Conservation (phyloP, 2,329 filamentous ascomycete species). For the Ceratocystis colombiana region DNA sequence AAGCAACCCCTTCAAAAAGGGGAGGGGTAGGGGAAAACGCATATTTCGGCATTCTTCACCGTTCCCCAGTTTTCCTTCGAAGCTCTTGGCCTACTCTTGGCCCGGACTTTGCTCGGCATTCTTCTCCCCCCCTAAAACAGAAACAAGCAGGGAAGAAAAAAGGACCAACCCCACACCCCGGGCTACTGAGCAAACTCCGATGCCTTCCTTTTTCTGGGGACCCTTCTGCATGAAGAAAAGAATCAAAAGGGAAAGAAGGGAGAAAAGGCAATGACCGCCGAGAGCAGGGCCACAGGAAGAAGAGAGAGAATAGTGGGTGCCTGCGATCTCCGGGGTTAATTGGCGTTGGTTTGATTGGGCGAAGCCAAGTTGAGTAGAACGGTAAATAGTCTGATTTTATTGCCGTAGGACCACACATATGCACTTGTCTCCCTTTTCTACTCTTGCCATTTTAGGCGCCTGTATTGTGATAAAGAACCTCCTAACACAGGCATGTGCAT, state of each 20-base stretch:
- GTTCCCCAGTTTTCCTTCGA: neutral
- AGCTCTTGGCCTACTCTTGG: neutral
- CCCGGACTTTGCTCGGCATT: slow-evolving; percentile 12
- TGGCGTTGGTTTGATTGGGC: too few relatives aligned
- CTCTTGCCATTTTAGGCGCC: too few relatives aligned
- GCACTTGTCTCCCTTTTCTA: too few relatives aligned
- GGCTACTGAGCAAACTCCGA: neutral
- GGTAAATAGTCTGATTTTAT: neutral
- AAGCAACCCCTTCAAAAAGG: neutral
- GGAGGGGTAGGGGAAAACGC: neutral
- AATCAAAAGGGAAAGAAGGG: neutral
- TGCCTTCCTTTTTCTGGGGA: slow-evolving; percentile 15
- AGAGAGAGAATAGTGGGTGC: too few relatives aligned
- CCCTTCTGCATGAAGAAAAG: neutral
- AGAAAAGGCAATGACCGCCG: neutral
- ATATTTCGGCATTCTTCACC: slow-evolving; percentile 5
- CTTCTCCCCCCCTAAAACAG: neutral
- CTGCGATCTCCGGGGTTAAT: too few relatives aligned
- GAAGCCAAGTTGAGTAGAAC: too few relatives aligned
- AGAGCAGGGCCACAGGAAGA: too few relatives aligned
- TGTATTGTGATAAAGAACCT: too few relatives aligned
- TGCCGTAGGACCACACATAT: neutral
- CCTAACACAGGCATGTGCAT: too few relatives aligned
- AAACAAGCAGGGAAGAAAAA: neutral
- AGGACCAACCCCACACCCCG: neutral